Conservation (phyloP, 768 basidiomycete genomes). For the Phylloporus sp. region DNA sequence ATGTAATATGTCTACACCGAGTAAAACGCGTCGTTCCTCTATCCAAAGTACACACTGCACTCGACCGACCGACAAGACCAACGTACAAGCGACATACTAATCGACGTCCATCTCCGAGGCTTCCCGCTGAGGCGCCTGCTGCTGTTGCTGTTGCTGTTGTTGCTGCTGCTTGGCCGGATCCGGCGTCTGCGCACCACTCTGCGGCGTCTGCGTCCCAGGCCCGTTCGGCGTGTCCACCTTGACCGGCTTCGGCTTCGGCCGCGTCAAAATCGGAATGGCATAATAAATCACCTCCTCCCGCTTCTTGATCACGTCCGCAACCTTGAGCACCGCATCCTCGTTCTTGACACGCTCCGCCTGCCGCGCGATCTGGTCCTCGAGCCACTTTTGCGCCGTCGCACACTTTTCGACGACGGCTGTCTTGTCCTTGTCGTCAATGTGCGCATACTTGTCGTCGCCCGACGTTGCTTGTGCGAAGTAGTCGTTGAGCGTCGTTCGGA, state of each 20-base stretch:
- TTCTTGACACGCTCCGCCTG: constrained; percentile 90
- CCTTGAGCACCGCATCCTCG: constrained; percentile 77
- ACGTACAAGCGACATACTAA: constrained; percentile 33
- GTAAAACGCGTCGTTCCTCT: background rate
- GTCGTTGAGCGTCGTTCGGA: constrained; percentile 84
- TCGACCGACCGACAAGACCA: no score
- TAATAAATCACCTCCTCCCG: constrained; percentile 90
- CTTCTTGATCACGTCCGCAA: constrained; percentile 83
- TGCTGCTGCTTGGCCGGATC: constrained; percentile 37
- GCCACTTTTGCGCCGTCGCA: constrained; percentile 89
- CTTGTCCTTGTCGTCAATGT: constrained; percentile 88
- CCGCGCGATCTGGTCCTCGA: constrained; percentile 83
- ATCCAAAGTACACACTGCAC: background rate
- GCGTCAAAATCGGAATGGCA: constrained; percentile 83
- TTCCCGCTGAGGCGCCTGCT: constrained; percentile 27
- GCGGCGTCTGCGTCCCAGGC: constrained; percentile 60
- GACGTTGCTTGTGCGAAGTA: constrained; percentile 84
- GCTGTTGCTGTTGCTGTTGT: constrained; percentile 17
- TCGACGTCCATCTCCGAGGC: constrained; percentile 84
- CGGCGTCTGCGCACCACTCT: constrained; percentile 56
- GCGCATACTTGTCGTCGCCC: constrained; percentile 77
- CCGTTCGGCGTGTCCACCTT: constrained; percentile 46
- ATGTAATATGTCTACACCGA: background rate
- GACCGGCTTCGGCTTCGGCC: constrained; percentile 84
- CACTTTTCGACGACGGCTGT: constrained; percentile 83